Conservation (phyloP, 306 rosid genomes). For the Ceratonia siliqua region DNA sequence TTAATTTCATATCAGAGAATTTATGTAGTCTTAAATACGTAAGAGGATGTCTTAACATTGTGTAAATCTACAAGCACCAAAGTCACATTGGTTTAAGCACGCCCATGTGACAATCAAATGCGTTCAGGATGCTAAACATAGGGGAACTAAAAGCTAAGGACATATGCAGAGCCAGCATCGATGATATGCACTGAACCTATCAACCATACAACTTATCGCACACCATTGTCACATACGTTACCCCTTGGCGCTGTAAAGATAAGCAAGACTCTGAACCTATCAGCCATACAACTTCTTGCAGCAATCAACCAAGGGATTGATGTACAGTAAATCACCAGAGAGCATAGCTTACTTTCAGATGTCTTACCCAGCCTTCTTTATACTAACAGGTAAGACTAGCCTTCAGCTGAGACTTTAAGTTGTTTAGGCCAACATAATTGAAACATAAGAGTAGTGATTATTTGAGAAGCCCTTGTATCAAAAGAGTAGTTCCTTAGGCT, state of each 20-base stretch:
- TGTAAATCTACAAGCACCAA: neutral
- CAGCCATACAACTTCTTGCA: neutral
- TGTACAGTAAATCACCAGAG: neutral
- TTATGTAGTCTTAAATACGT: neutral
- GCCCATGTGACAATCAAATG: neutral
- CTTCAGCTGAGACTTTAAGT: slow-evolving; percentile 21
- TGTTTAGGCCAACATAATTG: slow-evolving; percentile 6
- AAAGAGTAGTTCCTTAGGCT: slow-evolving; percentile 38
- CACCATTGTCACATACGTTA: neutral
- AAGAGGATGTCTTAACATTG: neutral
- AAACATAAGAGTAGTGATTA: neutral
- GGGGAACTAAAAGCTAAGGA: neutral
- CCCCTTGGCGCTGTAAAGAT: slow-evolving; percentile 19
- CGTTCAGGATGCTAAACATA: neutral
- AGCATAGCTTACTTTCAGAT: neutral
- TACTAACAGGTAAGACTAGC: neutral
- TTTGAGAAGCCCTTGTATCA: slow-evolving; percentile 31
- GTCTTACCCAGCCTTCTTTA: slow-evolving; percentile 22
- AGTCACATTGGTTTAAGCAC: neutral
- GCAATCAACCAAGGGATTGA: neutral
- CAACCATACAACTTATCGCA: neutral
- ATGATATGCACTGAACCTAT: neutral
- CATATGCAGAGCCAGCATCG: neutral
- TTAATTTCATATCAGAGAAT: too few relatives aligned
- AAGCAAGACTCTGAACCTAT: neutral